Base-by-base conservation (phyloP, 805 yeast species). In the Kodamaea laetipori region DNA sequence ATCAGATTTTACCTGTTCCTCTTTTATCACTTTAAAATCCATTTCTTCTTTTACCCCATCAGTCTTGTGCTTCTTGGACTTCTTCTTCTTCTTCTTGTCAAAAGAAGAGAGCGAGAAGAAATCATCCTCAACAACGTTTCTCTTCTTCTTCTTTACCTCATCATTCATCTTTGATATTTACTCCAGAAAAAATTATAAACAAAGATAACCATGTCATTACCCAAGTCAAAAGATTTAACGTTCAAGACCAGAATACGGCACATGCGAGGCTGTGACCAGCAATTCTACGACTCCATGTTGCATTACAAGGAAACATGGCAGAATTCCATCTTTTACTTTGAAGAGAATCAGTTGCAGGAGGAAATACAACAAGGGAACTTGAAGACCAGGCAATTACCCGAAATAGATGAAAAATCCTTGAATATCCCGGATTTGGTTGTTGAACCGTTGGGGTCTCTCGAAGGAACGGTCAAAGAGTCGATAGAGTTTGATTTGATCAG, bases 271-370 rank as follows among this genome's bases (percentile, higher is more conserved):
- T 54, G 62, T 19, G 73, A 79, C 50, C 70, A 67, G 27, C 58
- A 57, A 1, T 69, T 69, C 40, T 66, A 78, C 32, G 58, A 74
- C 8, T 58, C 60, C 12, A 60, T 78, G 2, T 60, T 77, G 3
- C 59, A 69, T 17, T 66, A 73, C 27, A 75, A 83, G 45, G 68
- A 65, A 12, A 63, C 61, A 3, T 82, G 84, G 80, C 80, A 78
- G 26, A 59, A 60, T 1, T 60, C 66, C 19, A 48, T 78, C 28
- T 80, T 80, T 47, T 63, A 60, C 51, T 56, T 78, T 53, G 64
- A 69, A 21, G 62, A 66, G 28, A 50, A 58, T 4, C 47, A 57
- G 39, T 46, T 73, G 13, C 42, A 51, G 30, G 43, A 33, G 10
- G 36, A 45, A 17, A 38, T 44, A 10, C 12, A 11, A 18, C 26